Conservation (phyloP, 768 basidiomycete species). For the Trametes gibbosa region DNA sequence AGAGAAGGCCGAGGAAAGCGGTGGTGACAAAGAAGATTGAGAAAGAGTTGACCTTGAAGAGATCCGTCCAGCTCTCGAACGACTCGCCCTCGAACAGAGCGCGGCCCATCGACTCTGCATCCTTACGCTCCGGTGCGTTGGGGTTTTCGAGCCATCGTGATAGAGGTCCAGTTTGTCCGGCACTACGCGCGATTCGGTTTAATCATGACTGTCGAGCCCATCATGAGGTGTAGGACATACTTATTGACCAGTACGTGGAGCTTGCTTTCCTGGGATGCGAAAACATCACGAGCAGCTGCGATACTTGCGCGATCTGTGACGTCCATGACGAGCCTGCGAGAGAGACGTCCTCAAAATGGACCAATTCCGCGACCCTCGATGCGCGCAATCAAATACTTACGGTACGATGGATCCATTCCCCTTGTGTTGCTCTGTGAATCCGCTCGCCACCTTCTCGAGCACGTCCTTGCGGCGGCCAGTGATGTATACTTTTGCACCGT, state of each 20-base stretch:
- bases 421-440: constrained; percentile 44
- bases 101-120: constrained; percentile 62
- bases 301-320: constrained; percentile 72
- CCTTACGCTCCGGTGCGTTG: constrained; percentile 55
- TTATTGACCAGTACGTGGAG: constrained; percentile 83
- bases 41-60: constrained; percentile 68
- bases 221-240: constrained; percentile 37
- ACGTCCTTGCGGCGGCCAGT: constrained; percentile 67
- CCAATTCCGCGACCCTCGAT: neutral
- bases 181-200: constrained; percentile 42
- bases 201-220: neutral
- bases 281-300: constrained; percentile 45
- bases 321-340: constrained; percentile 63
- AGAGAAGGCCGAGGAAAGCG: constrained; percentile 73
- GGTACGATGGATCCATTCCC: constrained; percentile 52
- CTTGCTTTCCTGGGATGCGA: constrained; percentile 61
- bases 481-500: constrained; percentile 81
- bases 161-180: constrained; percentile 68
- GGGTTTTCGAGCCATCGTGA: constrained; percentile 58
- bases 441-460: constrained; percentile 46
- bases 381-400: constrained; percentile 38
- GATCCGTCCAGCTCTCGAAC: constrained; percentile 57
- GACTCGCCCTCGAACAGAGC: constrained; percentile 69
- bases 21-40: constrained; percentile 77
- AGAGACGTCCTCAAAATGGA: no score